phyloP scores from a whole-genome alignment of 164 flowering plant genomes.

The Santalum album region DNA sequence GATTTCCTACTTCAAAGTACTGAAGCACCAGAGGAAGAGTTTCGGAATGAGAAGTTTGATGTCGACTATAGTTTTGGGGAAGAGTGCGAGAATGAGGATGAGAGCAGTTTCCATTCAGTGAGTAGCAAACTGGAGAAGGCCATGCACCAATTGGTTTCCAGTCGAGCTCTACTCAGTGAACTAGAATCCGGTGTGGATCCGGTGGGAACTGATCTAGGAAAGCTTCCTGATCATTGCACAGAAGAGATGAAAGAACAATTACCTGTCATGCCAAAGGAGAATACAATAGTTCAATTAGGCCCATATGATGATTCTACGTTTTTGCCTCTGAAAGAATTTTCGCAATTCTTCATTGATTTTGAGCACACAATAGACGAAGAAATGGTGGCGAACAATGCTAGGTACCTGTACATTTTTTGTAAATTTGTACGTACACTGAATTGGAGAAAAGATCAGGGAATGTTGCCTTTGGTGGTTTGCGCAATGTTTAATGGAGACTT shows the following conservation, averaged over 20 bases:
- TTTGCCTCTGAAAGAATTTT: constrained; percentile 14
- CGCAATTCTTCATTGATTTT: constrained; percentile 18
- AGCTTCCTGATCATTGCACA: constrained; percentile 9
- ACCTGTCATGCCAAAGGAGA: constrained; percentile 6
- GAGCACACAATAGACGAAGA: constrained; percentile 19
- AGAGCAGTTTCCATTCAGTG: constrained; percentile 17
- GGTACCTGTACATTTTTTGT: constrained; percentile 21
- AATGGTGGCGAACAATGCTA: constrained; percentile 18
- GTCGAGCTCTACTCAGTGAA: constrained; percentile 24
- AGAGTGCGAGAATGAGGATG: constrained; percentile 21
- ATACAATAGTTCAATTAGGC: constrained; percentile 7
- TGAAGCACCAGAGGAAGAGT: constrained; percentile 17
- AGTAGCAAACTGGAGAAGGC: constrained; percentile 27
- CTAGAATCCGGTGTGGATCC: constrained; percentile 18
- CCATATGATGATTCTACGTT: constrained; percentile 7
- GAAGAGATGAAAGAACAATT: constrained; percentile 3
- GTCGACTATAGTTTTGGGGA: not conserved
- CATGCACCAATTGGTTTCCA: constrained; percentile 22
- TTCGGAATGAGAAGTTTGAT: too few relatives aligned
- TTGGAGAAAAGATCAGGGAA: too few relatives aligned
- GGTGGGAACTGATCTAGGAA: constrained; percentile 6
- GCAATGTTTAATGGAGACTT: too few relatives aligned
- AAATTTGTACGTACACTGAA: too few relatives aligned
- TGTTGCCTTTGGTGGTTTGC: too few relatives aligned
- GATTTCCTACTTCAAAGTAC: constrained; percentile 15